Evolutionary conservation across 495 filamentous ascomycete genomes (phyloP).

Genomic region (Daldinia grandis): DNA sequence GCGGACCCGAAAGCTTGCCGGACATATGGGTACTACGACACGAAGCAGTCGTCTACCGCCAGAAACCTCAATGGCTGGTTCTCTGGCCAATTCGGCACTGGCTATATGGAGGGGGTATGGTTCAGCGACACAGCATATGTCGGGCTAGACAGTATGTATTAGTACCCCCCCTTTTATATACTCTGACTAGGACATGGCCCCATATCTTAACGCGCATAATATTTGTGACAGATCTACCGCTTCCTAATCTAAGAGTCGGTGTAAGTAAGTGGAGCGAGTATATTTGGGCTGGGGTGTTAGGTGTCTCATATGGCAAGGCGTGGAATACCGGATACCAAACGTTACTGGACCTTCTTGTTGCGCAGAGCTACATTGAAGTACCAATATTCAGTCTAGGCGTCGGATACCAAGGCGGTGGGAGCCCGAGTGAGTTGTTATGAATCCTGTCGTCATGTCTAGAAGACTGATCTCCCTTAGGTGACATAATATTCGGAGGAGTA

Average conservation of each 20-base stretch:
- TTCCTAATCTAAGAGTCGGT: slow-evolving; percentile 45
- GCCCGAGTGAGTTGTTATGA: slow-evolving; percentile 42
- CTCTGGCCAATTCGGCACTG: slow-evolving; percentile 52
- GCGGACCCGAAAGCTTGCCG: slow-evolving; percentile 48
- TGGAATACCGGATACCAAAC: slow-evolving; percentile 67
- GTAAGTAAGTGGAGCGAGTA: slow-evolving; percentile 54
- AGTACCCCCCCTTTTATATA: background rate
- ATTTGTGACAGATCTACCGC: slow-evolving; percentile 30
- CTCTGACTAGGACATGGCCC: background rate
- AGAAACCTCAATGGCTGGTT: slow-evolving; percentile 45
- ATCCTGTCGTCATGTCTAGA: background rate
- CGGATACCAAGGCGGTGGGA: slow-evolving; percentile 55
- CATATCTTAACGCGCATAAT: slow-evolving; percentile 20
- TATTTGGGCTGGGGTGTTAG: slow-evolving; percentile 53
- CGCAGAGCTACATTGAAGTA: slow-evolving; percentile 68
- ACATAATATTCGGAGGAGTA: slow-evolving; percentile 57
- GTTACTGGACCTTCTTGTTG: slow-evolving; percentile 69
- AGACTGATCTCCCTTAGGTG: slow-evolving; percentile 45
- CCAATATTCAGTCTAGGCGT: slow-evolving; percentile 78
- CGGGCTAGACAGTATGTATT: slow-evolving; percentile 48
- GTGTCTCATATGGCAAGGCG: slow-evolving; percentile 51
- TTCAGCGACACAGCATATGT: slow-evolving; percentile 52
- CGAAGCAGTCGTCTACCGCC: slow-evolving; percentile 49
- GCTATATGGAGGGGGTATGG: slow-evolving; percentile 51
- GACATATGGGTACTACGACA: slow-evolving; percentile 53